Conservation (phyloP, 352 stramenopile species). For the Blastocystis sp. region DNA sequence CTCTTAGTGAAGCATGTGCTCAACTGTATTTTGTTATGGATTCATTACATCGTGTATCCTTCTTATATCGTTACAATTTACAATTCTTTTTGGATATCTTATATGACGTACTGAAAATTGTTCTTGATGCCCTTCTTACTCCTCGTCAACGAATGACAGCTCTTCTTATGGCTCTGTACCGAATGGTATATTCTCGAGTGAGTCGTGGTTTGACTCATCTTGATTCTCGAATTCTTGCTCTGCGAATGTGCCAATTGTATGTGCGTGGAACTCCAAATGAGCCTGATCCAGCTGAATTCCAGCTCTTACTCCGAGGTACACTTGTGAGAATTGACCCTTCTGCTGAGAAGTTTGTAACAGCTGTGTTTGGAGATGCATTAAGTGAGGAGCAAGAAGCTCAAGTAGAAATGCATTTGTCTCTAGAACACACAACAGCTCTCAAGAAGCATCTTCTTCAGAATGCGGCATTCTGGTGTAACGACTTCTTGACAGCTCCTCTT, state of each 20-base stretch:
- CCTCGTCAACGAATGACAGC: slow-evolving; percentile 67
- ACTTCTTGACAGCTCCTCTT: slow-evolving; percentile 70
- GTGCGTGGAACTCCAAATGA: slow-evolving; percentile 66
- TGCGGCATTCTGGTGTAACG: slow-evolving; percentile 69
- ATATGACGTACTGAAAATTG: slow-evolving; percentile 76
- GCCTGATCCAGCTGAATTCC: slow-evolving; percentile 70
- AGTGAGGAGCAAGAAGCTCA: slow-evolving; percentile 31
- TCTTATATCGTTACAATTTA: slow-evolving; percentile 96
- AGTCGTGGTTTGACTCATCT: slow-evolving; percentile 84
- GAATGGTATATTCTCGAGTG: slow-evolving; percentile 81
- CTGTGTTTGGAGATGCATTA: slow-evolving; percentile 29
- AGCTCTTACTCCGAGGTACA: slow-evolving; percentile 74
- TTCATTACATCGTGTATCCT: slow-evolving; percentile 86
- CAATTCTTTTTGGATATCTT: slow-evolving; percentile 93
- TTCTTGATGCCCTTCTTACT: neutral
- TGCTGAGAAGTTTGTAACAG: slow-evolving; percentile 43
- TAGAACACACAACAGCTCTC: slow-evolving; percentile 22
- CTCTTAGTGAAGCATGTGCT: slow-evolving; percentile 80
- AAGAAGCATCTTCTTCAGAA: slow-evolving; percentile 48
- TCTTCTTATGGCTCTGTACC: slow-evolving; percentile 79
- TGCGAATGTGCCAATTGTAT: slow-evolving; percentile 80
- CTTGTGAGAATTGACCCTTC: slow-evolving; percentile 68
- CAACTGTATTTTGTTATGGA: slow-evolving; percentile 84
- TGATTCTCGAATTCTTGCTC: slow-evolving; percentile 95
- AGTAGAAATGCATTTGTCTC: slow-evolving; percentile 25